Evolutionary conservation across 1,284 basidiomycete species (phyloP).

Genomic region (Fomitopsis schrenkii): DNA sequence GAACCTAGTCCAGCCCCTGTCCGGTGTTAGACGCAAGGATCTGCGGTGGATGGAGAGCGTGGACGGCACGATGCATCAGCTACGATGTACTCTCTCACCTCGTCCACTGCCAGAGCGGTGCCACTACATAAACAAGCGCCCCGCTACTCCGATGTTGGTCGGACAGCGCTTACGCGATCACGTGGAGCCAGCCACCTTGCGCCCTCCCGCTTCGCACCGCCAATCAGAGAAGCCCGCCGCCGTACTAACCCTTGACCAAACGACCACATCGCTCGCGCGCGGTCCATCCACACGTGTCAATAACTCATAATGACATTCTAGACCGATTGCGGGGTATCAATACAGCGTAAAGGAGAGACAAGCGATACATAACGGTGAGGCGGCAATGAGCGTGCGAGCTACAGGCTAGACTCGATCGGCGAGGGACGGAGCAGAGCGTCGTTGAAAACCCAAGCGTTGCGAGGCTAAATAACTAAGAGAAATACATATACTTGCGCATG

Average conservation of each 20-base stretch:
- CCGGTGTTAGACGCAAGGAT: not conserved
- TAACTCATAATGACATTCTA: not conserved
- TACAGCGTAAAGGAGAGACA: not conserved
- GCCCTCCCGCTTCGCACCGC: not conserved
- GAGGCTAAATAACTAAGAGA: not conserved
- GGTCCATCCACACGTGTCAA: not conserved
- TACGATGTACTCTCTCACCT: too few relatives aligned
- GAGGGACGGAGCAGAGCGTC: not conserved
- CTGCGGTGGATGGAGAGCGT: not conserved
- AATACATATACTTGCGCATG: conserved; percentile 56
- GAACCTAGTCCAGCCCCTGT: not conserved
- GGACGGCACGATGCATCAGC: not conserved
- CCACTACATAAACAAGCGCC: not conserved
- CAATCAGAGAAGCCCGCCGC: not conserved
- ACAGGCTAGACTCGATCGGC: not conserved
- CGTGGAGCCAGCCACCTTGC: not conserved
- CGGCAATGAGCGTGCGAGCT: not conserved
- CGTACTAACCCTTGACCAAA: not conserved
- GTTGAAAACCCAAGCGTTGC: not conserved
- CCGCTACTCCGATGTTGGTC: not conserved
- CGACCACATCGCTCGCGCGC: not conserved
- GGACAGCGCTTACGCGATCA: not conserved
- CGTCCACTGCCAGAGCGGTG: too few relatives aligned
- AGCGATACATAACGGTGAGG: not conserved
- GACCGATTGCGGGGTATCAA: not conserved